These are phyloP conservation scores for Graphilbum sp. DNA, from an alignment of 2,329 filamentous ascomycete species.

Conservation along the genomic window DNA sequence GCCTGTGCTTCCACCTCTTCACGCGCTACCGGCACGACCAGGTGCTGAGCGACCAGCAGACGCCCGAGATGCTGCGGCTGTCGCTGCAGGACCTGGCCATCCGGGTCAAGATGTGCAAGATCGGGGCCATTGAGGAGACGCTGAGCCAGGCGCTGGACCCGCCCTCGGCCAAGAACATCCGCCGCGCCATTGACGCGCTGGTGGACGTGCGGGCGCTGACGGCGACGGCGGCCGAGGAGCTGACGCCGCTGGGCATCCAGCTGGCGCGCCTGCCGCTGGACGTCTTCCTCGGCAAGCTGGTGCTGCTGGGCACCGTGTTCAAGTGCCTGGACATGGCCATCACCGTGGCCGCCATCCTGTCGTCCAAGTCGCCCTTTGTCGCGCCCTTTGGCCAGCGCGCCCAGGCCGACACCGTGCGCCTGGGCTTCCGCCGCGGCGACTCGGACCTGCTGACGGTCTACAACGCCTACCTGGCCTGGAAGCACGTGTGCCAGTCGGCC, in stretches of 20 bases:
- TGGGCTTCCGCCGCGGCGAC: conserved; percentile 68
- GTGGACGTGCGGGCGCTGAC: conserved; percentile 88
- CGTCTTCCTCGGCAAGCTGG: conserved; percentile 86
- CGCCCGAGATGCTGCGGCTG: conserved; percentile 85
- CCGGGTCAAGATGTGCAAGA: conserved; percentile 91
- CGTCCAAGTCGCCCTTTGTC: conserved; percentile 86
- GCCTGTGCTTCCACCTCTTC: conserved; percentile 90
- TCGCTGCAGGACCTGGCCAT: conserved; percentile 92
- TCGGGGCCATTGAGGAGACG: conserved; percentile 85
- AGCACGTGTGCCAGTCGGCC: conserved; percentile 56
- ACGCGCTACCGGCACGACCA: conserved; percentile 79
- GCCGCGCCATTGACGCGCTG: conserved; percentile 79
- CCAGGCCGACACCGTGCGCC: conserved; percentile 65
- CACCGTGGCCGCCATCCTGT: conserved; percentile 82
- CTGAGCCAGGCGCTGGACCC: conserved; percentile 78
- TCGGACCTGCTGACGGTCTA: conserved; percentile 88
- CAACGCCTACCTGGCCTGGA: conserved; percentile 87
- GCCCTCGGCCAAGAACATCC: conserved; percentile 81
- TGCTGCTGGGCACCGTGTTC: conserved; percentile 73
- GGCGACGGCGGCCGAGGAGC: conserved; percentile 55
- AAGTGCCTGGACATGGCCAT: conserved; percentile 82
- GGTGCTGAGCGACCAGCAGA: conserved; percentile 79
- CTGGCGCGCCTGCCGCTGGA: conserved; percentile 81
- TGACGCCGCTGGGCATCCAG: conserved; percentile 75
- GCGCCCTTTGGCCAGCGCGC: conserved; percentile 69